These are phyloP conservation scores for Raphanus hybrid DNA, from an alignment of 441 rosid species.

Conservation along the genomic window DNA sequence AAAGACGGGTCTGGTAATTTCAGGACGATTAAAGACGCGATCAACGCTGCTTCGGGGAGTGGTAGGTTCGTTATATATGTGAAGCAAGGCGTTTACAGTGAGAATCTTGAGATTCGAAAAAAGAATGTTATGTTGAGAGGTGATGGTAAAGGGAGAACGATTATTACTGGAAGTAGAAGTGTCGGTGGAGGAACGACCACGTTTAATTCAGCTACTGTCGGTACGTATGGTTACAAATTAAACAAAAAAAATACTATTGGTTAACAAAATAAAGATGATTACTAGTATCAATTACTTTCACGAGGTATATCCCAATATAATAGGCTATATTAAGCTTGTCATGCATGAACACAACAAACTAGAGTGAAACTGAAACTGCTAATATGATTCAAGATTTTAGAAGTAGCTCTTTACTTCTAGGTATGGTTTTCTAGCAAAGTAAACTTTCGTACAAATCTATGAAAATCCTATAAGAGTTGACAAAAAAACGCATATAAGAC, in stretches of 20 bases:
- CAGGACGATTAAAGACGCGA: too few relatives aligned
- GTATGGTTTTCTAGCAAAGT: too few relatives aligned
- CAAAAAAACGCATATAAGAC: too few relatives aligned
- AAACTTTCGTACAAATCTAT: too few relatives aligned
- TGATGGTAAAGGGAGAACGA: constrained; percentile 63
- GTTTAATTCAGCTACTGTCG: constrained; percentile 65
- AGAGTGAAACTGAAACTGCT: neutral
- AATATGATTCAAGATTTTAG: neutral
- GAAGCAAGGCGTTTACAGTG: too few relatives aligned
- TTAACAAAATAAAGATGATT: neutral
- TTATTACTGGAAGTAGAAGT: constrained; percentile 68
- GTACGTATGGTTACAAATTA: constrained; percentile 44
- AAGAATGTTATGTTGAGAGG: constrained; percentile 65
- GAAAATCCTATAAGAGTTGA: too few relatives aligned
- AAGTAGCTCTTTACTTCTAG: too few relatives aligned
- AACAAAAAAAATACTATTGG: neutral
- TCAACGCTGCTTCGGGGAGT: too few relatives aligned
- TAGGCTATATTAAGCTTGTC: too few relatives aligned
- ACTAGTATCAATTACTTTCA: constrained; percentile 12
- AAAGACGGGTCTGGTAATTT: constrained; percentile 51
- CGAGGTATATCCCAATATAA: neutral
- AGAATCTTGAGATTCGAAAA: constrained; percentile 38
- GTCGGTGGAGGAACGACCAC: constrained; percentile 69
- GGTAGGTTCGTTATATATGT: too few relatives aligned
- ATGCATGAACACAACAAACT: neutral